A percentile compares a stretch with the other conserved stretches of the same genome.
phyloP scores from a whole-genome alignment of 495 filamentous ascomycete genomes.

The Neurospora intermedia region DNA sequence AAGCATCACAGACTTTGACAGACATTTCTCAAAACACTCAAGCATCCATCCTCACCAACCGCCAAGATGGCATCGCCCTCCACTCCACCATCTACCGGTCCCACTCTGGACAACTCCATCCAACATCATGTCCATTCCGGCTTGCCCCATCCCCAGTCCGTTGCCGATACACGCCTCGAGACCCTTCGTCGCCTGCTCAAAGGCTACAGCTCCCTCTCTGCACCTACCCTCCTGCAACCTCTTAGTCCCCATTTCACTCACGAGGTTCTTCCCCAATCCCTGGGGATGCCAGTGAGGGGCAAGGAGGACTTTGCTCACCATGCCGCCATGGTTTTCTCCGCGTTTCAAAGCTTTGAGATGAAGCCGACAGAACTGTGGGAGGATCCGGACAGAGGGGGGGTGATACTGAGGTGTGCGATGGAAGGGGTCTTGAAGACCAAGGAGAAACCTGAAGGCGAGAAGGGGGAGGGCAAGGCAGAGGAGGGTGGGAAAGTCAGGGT shows the following conservation, averaged over 20 bases:
- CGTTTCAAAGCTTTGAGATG: slow-evolving; percentile 30
- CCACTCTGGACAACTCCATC: neutral
- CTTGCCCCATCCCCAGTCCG: neutral
- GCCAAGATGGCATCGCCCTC: neutral
- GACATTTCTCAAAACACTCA: neutral
- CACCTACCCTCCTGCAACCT: slow-evolving; percentile 19
- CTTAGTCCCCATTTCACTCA: slow-evolving; percentile 26
- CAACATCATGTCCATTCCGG: neutral
- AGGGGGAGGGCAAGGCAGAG: neutral
- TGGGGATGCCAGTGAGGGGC: slow-evolving; percentile 25
- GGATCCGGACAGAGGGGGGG: slow-evolving; percentile 16
- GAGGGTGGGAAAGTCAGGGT: neutral
- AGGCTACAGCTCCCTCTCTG: slow-evolving; percentile 26
- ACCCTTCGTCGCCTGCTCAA: slow-evolving; percentile 23
- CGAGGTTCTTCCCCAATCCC: slow-evolving; percentile 25
- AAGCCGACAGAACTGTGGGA: slow-evolving; percentile 25
- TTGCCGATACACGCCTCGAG: slow-evolving; percentile 3
- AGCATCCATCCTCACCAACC: neutral
- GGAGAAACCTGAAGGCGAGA: neutral
- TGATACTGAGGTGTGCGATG: slow-evolving; percentile 28
- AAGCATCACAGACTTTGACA: neutral
- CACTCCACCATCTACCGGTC: neutral
- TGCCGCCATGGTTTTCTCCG: slow-evolving; percentile 24
- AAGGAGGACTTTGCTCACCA: slow-evolving; percentile 22
- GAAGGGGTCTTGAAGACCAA: slow-evolving; percentile 16